Percentiles rank a stretch among this genome's conserved stretches.
These are phyloP conservation scores for Saccharomycopsis sp. DNA, from an alignment of 805 yeast species.

Conservation along the genomic window DNA sequence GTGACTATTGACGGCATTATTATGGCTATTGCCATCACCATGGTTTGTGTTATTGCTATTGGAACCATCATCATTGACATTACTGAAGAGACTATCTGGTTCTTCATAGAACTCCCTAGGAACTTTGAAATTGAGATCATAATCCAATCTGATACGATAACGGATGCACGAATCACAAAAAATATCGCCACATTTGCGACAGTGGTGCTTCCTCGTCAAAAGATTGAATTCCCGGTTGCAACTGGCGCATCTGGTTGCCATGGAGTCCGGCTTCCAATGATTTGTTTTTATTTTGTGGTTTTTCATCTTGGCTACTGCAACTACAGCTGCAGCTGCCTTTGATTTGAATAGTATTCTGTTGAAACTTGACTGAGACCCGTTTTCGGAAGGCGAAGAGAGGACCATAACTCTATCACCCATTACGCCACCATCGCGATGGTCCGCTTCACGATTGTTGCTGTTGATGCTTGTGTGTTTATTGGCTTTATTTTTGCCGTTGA, in stretches of 20 bases:
- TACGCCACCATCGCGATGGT: neutral
- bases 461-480: neutral
- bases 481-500: no score
- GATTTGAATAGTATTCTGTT: neutral
- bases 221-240: constrained; percentile 16
- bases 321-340: constrained; percentile 1
- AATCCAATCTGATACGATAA: constrained; percentile 31
- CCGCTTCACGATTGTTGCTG: neutral
- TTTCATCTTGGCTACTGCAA: neutral
- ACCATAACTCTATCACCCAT: neutral
- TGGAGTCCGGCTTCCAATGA: constrained; percentile 18
- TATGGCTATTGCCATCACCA: neutral
- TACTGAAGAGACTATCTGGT: neutral
- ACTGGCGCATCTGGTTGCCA: constrained; percentile 5
- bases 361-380: neutral
- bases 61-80: constrained; percentile 4
- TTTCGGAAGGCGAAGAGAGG: neutral
- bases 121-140: constrained; percentile 29
- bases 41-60: constrained; percentile 8
- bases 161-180: constrained; percentile 34
- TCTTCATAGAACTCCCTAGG: neutral
- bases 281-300: constrained; percentile 1
- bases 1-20: neutral
- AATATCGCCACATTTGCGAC: constrained; percentile 36
- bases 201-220: constrained; percentile 32